phyloP scores from a whole-genome alignment of 768 basidiomycete species.

The Gloeopeniophorella convolvens region DNA sequence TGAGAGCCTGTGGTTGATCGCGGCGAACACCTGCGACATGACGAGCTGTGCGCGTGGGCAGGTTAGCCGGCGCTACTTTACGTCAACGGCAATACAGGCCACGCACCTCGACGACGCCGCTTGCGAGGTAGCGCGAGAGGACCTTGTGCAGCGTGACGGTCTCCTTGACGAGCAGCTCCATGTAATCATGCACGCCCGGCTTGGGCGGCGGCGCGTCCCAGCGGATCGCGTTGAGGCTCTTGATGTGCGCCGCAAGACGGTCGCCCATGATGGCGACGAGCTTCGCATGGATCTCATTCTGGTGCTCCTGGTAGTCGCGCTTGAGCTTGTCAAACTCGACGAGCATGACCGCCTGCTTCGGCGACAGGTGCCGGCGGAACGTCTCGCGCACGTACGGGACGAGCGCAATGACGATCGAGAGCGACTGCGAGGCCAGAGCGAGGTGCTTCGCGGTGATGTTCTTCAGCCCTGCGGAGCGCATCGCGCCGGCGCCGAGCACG shows the following conservation, averaged over 20 bases:
- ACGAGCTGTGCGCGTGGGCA: constrained; percentile 56
- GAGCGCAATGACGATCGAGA: constrained; percentile 89
- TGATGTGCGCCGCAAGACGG: constrained; percentile 79
- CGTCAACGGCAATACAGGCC: background rate
- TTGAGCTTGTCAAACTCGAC: constrained; percentile 98
- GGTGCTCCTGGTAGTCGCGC: constrained; percentile 98
- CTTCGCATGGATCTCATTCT: constrained; percentile 97
- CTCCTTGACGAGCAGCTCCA: constrained; percentile 90
- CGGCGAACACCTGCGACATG: constrained; percentile 91
- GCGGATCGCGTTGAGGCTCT: constrained; percentile 68
- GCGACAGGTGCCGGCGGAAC: constrained; percentile 86
- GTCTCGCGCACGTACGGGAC: constrained; percentile 96
- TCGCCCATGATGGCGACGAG: constrained; percentile 98
- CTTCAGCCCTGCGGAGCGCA: constrained; percentile 94
- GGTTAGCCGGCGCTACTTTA: constrained; percentile 7
- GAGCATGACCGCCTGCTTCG: constrained; percentile 94
- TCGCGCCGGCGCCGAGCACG: constrained; percentile 97
- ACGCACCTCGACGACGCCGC: constrained; percentile 76
- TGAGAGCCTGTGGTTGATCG: constrained; percentile 84
- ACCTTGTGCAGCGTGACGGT: constrained; percentile 95
- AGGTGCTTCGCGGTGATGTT: constrained; percentile 99
- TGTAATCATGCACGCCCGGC: constrained; percentile 78
- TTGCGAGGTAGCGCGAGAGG: constrained; percentile 80
- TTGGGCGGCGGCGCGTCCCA: constrained; percentile 64
- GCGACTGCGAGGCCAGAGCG: constrained; percentile 91